Conservation (phyloP, 768 basidiomycete genomes). For the Xanthoconium stramineum region DNA sequence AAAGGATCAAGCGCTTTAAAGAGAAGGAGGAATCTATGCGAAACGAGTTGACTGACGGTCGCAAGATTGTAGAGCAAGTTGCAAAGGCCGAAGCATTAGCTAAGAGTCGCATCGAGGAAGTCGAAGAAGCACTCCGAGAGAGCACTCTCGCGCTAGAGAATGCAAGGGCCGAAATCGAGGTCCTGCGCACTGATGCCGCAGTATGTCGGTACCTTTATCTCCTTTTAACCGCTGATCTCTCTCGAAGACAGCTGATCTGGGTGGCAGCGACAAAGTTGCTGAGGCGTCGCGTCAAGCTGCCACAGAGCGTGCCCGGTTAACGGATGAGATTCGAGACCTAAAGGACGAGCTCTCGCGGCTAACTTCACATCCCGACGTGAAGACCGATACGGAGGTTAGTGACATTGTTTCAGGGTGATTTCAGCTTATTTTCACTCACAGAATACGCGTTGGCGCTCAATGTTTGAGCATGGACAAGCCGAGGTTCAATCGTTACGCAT, state of each 20-base stretch:
- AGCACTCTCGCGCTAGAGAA: conserved; percentile 85
- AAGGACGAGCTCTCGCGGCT: conserved; percentile 40
- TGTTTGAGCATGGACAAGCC: conserved; percentile 31
- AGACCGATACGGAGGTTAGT: conserved; percentile 23
- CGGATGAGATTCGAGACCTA: conserved; percentile 55
- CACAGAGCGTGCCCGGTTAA: conserved; percentile 48
- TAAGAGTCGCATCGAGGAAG: conserved; percentile 70
- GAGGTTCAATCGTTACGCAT: conserved; percentile 30
- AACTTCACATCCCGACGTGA: conserved; percentile 18
- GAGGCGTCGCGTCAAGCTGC: conserved; percentile 48
- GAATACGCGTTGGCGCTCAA: conserved; percentile 29
- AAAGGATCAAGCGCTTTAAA: conserved; percentile 63
- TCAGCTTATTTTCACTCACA: conserved; percentile 3
- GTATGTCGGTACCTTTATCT: conserved; percentile 43
- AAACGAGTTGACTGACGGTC: conserved; percentile 66
- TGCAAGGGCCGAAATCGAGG: conserved; percentile 87
- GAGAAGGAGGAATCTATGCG: conserved; percentile 70
- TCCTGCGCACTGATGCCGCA: conserved; percentile 64
- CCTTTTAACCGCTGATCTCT: conserved; percentile 10
- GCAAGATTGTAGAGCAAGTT: conserved; percentile 62
- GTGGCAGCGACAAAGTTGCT: conserved; percentile 43
- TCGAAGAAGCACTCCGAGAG: conserved; percentile 88
- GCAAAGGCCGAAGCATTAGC: conserved; percentile 59
- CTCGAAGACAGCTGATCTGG: conserved; percentile 46
- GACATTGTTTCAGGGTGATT: not conserved